phyloP scores from a whole-genome alignment of 2,329 filamentous ascomycete species.

The Aspergillus flavus region DNA sequence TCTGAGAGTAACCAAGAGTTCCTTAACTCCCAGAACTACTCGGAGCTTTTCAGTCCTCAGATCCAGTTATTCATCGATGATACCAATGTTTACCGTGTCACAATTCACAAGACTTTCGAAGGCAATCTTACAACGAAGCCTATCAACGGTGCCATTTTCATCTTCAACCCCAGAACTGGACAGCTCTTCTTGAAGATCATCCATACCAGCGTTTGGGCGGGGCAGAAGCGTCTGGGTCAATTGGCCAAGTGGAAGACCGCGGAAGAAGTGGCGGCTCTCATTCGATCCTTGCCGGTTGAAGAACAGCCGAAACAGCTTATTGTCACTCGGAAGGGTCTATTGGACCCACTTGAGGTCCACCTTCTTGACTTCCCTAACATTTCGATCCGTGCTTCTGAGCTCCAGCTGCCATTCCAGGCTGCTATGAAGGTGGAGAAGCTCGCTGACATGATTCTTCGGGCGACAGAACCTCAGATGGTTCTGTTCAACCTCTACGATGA shows the following conservation, averaged over 20 bases:
- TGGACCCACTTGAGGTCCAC: conserved; percentile 96
- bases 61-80: conserved; percentile 99
- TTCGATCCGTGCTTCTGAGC: conserved; percentile 92
- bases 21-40: conserved; percentile 98
- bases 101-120: conserved; percentile 99
- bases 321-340: conserved; percentile 92
- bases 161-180: conserved; percentile 98
- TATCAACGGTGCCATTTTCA: conserved; percentile 99
- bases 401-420: conserved; percentile 97
- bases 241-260: conserved; percentile 99
- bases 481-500: conserved; percentile 98
- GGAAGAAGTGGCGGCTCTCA: conserved; percentile 97
- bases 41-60: conserved; percentile 97
- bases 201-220: conserved; percentile 98
- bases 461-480: conserved; percentile 99
- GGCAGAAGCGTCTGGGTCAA: conserved; percentile 97
- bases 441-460: conserved; percentile 96
- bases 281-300: conserved; percentile 91
- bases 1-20: conserved; percentile 99
- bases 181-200: conserved; percentile 99
- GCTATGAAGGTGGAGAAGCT: conserved; percentile 99
- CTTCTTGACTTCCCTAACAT: conserved; percentile 98
- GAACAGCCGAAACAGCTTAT: conserved; percentile 99
- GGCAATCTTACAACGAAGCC: conserved; percentile 98
- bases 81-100: conserved; percentile 98